Percentiles rank a stretch among this genome's conserved stretches.
phyloP scores from a whole-genome alignment of 805 yeast species.

The Diddensiella caesifluorescens region DNA sequence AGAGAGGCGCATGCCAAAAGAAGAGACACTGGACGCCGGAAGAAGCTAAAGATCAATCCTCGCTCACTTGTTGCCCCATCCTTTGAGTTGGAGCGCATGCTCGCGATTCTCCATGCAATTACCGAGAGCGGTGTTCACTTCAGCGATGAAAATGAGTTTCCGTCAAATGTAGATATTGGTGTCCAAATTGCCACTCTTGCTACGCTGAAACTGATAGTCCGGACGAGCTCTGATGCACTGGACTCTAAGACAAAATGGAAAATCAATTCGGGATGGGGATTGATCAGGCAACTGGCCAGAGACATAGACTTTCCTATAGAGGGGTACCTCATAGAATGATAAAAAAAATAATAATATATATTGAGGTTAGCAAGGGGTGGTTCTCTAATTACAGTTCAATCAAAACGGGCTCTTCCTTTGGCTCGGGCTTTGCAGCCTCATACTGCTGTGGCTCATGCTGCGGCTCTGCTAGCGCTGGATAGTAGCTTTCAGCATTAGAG shows the following conservation, averaged over 20 bases:
- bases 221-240: constrained; percentile 47
- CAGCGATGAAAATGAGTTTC: constrained; percentile 33
- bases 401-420: constrained; percentile 21
- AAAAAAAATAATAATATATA: neutral
- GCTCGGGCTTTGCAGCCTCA: constrained; percentile 1
- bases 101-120: constrained; percentile 75
- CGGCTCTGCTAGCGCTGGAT: constrained; percentile 14
- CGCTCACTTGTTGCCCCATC: constrained; percentile 64
- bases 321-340: constrained; percentile 47
- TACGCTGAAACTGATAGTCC: constrained; percentile 46
- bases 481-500: neutral
- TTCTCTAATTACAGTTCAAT: constrained; percentile 21
- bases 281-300: constrained; percentile 53
- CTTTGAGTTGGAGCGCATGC: constrained; percentile 71
- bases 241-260: constrained; percentile 73
- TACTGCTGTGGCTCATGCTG: constrained; percentile 6
- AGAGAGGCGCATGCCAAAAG: constrained; percentile 40
- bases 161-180: constrained; percentile 33
- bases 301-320: constrained; percentile 63
- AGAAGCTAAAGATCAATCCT: constrained; percentile 48
- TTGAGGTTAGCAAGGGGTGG: neutral
- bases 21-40: constrained; percentile 39
- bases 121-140: constrained; percentile 39
- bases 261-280: constrained; percentile 66
- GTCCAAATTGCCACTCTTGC: constrained; percentile 56